phyloP scores from a whole-genome alignment of 495 filamentous ascomycete species.

The Penicillium salamii region DNA sequence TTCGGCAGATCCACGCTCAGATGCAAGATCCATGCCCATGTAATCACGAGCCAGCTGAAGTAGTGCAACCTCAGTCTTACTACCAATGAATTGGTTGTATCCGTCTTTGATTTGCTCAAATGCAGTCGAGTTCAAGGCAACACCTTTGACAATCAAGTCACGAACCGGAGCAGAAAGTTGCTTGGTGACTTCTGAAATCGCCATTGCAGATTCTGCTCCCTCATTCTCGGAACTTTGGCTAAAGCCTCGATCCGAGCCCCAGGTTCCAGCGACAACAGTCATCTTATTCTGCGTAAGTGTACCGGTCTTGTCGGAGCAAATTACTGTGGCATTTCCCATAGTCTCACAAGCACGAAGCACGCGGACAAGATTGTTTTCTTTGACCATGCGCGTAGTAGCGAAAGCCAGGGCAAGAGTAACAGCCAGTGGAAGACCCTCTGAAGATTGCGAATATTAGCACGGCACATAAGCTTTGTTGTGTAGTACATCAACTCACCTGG shows the following conservation, averaged over 20 bases:
- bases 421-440: constrained; percentile 63
- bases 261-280: constrained; percentile 63
- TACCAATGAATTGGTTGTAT: constrained; percentile 56
- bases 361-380: constrained; percentile 68
- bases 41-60: constrained; percentile 59
- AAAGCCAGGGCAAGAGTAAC: constrained; percentile 69
- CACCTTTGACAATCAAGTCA: constrained; percentile 55
- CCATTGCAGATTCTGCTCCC: constrained; percentile 8
- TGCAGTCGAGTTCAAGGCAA: constrained; percentile 65
- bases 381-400: constrained; percentile 66
- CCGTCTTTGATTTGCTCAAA: constrained; percentile 63
- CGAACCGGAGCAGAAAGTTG: constrained; percentile 39
- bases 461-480: neutral
- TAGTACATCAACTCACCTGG: constrained; percentile 36
- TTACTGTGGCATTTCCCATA: constrained; percentile 69
- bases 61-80: constrained; percentile 70
- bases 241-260: constrained; percentile 54
- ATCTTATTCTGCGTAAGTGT: constrained; percentile 72
- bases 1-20: constrained; percentile 56
- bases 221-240: constrained; percentile 33
- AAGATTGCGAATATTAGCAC: constrained; percentile 10
- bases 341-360: constrained; percentile 66
- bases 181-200: constrained; percentile 35
- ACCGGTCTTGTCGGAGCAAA: constrained; percentile 71
- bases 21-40: constrained; percentile 60